Conservation (phyloP, 1,139 yeast genomes). For the Blastobotrys apis region DNA sequence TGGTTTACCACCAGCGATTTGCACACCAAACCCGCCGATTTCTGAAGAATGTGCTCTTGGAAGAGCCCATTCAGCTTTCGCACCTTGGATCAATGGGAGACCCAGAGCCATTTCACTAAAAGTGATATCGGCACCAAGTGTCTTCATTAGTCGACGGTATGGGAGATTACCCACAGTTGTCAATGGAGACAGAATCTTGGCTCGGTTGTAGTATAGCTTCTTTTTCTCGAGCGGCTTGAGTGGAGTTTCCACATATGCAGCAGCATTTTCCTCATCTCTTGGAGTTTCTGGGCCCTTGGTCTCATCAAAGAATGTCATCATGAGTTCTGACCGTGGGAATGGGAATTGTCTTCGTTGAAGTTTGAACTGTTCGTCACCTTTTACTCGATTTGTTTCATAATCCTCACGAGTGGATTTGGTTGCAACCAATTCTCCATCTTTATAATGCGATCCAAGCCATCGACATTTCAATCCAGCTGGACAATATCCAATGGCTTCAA, state of each 20-base stretch:
- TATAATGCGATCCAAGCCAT: conserved; percentile 76
- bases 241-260: conserved; percentile 72
- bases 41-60: conserved; percentile 85
- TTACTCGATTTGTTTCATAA: conserved; percentile 65
- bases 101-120: conserved; percentile 94
- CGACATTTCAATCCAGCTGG: conserved; percentile 91
- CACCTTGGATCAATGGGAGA: conserved; percentile 81
- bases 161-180: conserved; percentile 98
- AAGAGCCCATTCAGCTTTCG: conserved; percentile 95
- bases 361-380: conserved; percentile 47
- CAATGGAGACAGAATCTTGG: conserved; percentile 88
- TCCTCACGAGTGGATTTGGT: conserved; percentile 37
- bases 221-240: conserved; percentile 79
- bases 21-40: conserved; percentile 88
- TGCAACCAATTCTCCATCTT: conserved; percentile 44
- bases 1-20: conserved; percentile 84
- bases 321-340: conserved; percentile 52
- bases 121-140: conserved; percentile 88
- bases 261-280: conserved; percentile 29
- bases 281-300: conserved; percentile 29
- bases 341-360: conserved; percentile 62
- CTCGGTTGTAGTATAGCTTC: conserved; percentile 57
- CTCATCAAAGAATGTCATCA: conserved; percentile 51
- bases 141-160: conserved; percentile 86
- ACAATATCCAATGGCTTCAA: conserved; percentile 75